A percentile compares a stretch with the other conserved stretches of the same genome.
Evolutionary conservation across 2,329 filamentous ascomycete genomes (phyloP).

Genomic region (Trichothecium sympodiale): DNA sequence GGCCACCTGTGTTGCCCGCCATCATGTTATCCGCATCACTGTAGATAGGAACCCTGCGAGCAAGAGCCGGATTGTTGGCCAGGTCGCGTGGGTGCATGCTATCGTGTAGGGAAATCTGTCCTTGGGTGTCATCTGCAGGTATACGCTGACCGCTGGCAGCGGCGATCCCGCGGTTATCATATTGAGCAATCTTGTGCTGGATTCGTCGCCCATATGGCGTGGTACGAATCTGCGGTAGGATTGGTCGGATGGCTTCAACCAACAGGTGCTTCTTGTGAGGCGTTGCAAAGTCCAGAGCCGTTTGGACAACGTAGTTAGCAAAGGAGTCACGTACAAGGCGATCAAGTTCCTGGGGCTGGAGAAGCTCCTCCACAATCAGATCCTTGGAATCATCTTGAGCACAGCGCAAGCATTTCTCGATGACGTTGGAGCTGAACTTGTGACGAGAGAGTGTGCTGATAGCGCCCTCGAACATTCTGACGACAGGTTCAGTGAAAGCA

Average conservation of each 20-base stretch:
- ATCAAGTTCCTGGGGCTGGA: slow-evolving; percentile 65
- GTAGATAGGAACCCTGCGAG: too few relatives aligned
- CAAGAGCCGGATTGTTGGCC: slow-evolving; percentile 20
- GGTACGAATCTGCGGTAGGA: slow-evolving; percentile 73
- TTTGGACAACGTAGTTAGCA: slow-evolving; percentile 97
- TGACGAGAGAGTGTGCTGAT: slow-evolving; percentile 72
- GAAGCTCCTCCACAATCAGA: slow-evolving; percentile 76
- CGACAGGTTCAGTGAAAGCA: slow-evolving; percentile 79
- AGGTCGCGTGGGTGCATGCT: slow-evolving; percentile 28
- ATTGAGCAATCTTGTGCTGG: slow-evolving; percentile 69
- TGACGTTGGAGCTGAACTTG: slow-evolving; percentile 98
- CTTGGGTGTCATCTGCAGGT: slow-evolving; percentile 40
- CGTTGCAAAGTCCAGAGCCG: slow-evolving; percentile 78
- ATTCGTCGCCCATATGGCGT: slow-evolving; percentile 94
- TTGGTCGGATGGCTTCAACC: slow-evolving; percentile 75
- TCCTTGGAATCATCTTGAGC: slow-evolving; percentile 65
- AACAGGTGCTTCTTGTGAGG: slow-evolving; percentile 61
- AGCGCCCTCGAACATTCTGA: slow-evolving; percentile 64
- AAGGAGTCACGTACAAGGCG: slow-evolving; percentile 83
- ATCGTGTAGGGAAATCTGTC: slow-evolving; percentile 40
- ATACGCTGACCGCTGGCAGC: slow-evolving; percentile 38
- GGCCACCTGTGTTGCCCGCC: too few relatives aligned
- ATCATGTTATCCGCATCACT: too few relatives aligned
- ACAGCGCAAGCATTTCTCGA: slow-evolving; percentile 90
- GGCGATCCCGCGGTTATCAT: slow-evolving; percentile 36